Percentiles rank a stretch among this genome's conserved stretches.
phyloP scores from a whole-genome alignment of 2,329 filamentous ascomycete genomes.

The Juglanconis juglandina region DNA sequence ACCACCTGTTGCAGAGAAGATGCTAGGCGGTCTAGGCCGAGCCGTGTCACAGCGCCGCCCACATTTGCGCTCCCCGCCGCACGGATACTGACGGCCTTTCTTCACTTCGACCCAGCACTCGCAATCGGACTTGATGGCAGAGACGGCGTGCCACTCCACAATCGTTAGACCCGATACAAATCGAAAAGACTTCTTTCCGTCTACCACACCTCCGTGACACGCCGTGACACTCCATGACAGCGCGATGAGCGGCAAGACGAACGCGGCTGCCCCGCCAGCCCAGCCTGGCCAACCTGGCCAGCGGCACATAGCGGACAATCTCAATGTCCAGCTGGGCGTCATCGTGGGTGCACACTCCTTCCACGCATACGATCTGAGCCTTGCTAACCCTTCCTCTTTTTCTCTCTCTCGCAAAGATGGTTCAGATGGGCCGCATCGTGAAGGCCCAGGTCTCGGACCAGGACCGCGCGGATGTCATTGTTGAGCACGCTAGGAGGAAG shows the following conservation, averaged over 20 bases:
- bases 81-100: no score
- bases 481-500: slow-evolving; percentile 14
- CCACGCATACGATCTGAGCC: background rate
- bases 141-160: no score
- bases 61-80: no score
- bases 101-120: no score
- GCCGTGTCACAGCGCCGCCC: no score
- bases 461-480: slow-evolving; percentile 12
- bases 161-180: no score
- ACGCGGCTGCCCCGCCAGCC: background rate
- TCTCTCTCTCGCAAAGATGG: slow-evolving; percentile 7
- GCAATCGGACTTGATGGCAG: no score
- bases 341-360: slow-evolving; percentile 5
- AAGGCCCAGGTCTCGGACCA: slow-evolving; percentile 2
- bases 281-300: slow-evolving; percentile 2
- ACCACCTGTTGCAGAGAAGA: no score
- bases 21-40: no score
- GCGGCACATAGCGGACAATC: slow-evolving; percentile 15
- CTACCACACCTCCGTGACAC: no score
- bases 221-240: background rate
- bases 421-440: slow-evolving; percentile 18
- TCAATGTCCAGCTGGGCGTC: slow-evolving; percentile 14
- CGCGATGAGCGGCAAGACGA: slow-evolving; percentile 1
- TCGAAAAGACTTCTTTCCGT: no score
- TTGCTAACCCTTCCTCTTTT: background rate